A percentile compares a stretch with the other conserved stretches of the same genome.
Conservation (phyloP, 257 asterid species). For the Nicotiana paniculata region DNA sequence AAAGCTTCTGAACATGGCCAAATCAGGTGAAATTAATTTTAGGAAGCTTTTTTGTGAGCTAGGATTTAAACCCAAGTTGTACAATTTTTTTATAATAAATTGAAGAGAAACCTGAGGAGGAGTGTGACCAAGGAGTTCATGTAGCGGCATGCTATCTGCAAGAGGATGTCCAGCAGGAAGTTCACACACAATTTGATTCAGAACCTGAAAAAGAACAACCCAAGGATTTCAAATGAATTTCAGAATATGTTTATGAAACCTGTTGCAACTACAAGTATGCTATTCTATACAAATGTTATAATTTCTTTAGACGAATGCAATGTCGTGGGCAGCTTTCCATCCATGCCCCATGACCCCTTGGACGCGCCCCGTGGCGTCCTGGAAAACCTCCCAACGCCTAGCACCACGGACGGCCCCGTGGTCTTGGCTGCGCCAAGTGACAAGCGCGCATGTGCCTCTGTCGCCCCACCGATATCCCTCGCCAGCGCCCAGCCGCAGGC, state of each 20-base stretch:
- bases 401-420: too few relatives aligned
- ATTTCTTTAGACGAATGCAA: not conserved
- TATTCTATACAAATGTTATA: not conserved
- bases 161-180: constrained; percentile 99
- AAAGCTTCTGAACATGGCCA: not conserved
- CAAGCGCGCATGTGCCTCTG: too few relatives aligned
- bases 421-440: too few relatives aligned
- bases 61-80: not conserved
- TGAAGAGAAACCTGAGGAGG: constrained; percentile 69
- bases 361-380: too few relatives aligned
- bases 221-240: not conserved
- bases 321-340: too few relatives aligned
- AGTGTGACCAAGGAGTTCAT: constrained; percentile 97
- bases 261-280: not conserved
- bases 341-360: too few relatives aligned
- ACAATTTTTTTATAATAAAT: not conserved
- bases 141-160: constrained; percentile 81
- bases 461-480: too few relatives aligned
- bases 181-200: constrained; percentile 85
- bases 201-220: constrained; percentile 46
- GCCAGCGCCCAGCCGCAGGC: too few relatives aligned
- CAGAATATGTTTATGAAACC: not conserved
- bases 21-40: not conserved
- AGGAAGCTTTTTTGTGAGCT: not conserved
- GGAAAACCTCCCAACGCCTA: too few relatives aligned